Evolutionary conservation across 2,329 filamentous ascomycete species (phyloP).

Genomic region (Chaetothyriales sp.): DNA sequence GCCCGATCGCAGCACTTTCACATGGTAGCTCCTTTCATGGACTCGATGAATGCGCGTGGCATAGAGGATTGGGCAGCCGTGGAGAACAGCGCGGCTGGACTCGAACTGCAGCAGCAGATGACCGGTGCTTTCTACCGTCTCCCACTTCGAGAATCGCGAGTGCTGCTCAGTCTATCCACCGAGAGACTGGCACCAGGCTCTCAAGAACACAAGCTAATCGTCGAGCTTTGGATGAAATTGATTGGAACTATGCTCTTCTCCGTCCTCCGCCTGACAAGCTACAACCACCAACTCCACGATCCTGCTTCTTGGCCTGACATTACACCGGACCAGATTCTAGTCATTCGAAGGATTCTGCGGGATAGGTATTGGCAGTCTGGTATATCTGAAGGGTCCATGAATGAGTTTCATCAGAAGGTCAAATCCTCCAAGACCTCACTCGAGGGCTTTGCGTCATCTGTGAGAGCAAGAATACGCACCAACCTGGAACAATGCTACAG

Average conservation of each 20-base stretch:
- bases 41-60: constrained; percentile 56
- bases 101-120: constrained; percentile 63
- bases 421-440: constrained; percentile 77
- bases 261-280: constrained; percentile 68
- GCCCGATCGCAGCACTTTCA: constrained; percentile 66
- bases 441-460: constrained; percentile 86
- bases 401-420: constrained; percentile 90
- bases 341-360: constrained; percentile 72
- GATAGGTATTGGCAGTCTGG: constrained; percentile 98
- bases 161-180: constrained; percentile 80
- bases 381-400: constrained; percentile 87
- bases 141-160: constrained; percentile 77
- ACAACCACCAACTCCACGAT: constrained; percentile 86
- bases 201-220: constrained; percentile 59
- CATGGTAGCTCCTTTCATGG: constrained; percentile 67
- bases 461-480: constrained; percentile 75
- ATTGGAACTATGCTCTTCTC: constrained; percentile 75
- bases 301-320: constrained; percentile 68
- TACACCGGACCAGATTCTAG: constrained; percentile 58
- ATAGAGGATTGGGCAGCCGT: constrained; percentile 72
- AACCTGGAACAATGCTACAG: constrained; percentile 90
- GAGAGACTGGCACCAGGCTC: constrained; percentile 71
- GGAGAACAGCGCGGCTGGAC: constrained; percentile 64
- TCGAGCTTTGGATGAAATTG: constrained; percentile 69
- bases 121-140: constrained; percentile 54